These are phyloP conservation scores for Aureobasidium mangrovei DNA, from an alignment of 2,329 filamentous ascomycete genomes.

Conservation along the genomic window DNA sequence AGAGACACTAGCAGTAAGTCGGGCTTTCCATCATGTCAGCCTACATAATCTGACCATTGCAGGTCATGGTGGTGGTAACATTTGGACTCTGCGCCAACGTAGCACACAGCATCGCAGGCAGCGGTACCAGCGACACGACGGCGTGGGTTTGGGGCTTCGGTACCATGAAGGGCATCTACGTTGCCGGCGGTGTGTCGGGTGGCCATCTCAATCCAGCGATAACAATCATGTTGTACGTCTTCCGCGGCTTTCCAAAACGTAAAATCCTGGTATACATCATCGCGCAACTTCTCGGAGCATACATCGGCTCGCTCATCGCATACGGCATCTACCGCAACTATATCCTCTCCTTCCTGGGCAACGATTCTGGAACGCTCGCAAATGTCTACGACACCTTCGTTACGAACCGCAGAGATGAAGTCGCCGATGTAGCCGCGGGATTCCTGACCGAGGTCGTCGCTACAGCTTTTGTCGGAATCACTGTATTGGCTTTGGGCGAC, in stretches of 20 bases:
- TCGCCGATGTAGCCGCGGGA: conserved; percentile 36
- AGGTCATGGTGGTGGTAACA: conserved; percentile 20
- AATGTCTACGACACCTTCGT: conserved; percentile 35
- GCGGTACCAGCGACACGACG: conserved; percentile 33
- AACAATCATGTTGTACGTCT: conserved; percentile 34
- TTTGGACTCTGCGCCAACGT: conserved; percentile 45
- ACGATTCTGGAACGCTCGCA: conserved; percentile 16
- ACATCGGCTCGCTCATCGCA: conserved; percentile 41
- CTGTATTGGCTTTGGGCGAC: conserved; percentile 32
- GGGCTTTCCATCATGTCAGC: neutral
- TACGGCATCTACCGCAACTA: conserved; percentile 33
- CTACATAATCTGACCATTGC: neutral
- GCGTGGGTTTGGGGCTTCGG: conserved; percentile 38
- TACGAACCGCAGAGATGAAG: conserved; percentile 35
- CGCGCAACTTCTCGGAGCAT: conserved; percentile 46
- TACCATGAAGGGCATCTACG: conserved; percentile 39
- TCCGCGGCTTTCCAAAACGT: conserved; percentile 44
- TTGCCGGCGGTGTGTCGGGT: conserved; percentile 34
- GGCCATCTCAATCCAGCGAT: conserved; percentile 42
- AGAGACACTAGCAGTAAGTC: conserved; percentile 41
- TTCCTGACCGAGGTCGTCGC: conserved; percentile 44
- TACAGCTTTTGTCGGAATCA: conserved; percentile 33
- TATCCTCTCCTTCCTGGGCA: conserved; percentile 24
- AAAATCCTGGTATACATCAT: conserved; percentile 43
- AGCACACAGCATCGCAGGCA: conserved; percentile 34